Evolutionary conservation across 192 early-diverging fungal genomes (phyloP), one percentile per base, ranked within the genome.

Genomic region (Chytriomyces confervae): DNA sequence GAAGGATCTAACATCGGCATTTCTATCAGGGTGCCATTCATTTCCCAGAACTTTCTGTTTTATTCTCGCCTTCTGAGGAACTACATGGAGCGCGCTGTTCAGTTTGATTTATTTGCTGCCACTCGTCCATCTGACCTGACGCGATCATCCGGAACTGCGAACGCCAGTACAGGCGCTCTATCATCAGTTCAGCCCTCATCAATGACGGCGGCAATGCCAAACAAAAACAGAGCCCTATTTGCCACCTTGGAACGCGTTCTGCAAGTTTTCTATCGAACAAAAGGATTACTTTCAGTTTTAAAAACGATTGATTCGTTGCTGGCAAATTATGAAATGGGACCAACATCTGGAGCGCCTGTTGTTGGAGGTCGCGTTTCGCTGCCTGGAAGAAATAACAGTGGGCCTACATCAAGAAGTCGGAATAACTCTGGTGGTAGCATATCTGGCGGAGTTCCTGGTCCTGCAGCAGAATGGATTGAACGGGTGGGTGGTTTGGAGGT

Each of bases 1-100:
- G 24, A 13, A 65, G 36, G 1, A 65, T 65, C 18, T n/a, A 18
- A 29, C 45, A 18, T 16, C 23, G 27, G 13, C 2, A 49, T 43
- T 11, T 13, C 16, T 11, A 43, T 11, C 50, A 84, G 83, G 83
- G 53, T 73, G 5, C 76, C 69, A 11, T 85, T 78, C 68, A 77
- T 85, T 13, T 48, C 69, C 5, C 65, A 82, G 29, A 85, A 85
- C 57, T 85, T 82, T 66, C 57, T 82, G 53, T 82, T 80, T 45
- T 85, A 85, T 69, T 79, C 84, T 5, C 57, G 69, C 11, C 76
- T 85, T 46, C 51, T 82, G 5, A 29, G 66, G 5, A 62, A 50
- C 0, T 85, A 80, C 68, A 46, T 80, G 70, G 69, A 80, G 48
- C 73, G 79, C 6, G 81, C 84, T 7, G 27, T 66, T 20, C 50